Evolutionary conservation across 768 basidiomycete species (phyloP).

Genomic region (Tremella fuciformis): DNA sequence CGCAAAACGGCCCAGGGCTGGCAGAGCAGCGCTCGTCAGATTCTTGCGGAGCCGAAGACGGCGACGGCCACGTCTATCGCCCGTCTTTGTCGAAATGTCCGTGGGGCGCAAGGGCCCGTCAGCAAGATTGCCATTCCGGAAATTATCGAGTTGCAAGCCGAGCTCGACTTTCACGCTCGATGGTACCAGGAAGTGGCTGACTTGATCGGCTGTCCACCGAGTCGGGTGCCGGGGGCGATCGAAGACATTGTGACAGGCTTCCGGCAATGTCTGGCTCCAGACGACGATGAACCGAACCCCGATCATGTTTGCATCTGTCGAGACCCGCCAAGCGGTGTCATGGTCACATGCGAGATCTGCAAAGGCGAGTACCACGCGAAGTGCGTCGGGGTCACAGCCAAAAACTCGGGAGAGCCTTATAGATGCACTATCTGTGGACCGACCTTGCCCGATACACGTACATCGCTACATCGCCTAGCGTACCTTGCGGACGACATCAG

Average conservation of each 20-base stretch:
- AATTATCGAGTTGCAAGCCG: constrained; percentile 38
- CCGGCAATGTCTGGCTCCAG: constrained; percentile 30
- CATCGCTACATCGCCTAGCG: constrained; percentile 30
- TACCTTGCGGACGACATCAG: constrained; percentile 18
- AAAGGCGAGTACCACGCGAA: constrained; percentile 44
- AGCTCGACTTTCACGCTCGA: constrained; percentile 34
- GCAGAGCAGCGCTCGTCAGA: constrained; percentile 31
- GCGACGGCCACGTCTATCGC: constrained; percentile 23
- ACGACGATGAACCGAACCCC: constrained; percentile 29
- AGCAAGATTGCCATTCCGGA: constrained; percentile 42
- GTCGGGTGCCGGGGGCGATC: constrained; percentile 19
- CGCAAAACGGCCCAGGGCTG: constrained; percentile 51
- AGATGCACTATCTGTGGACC: constrained; percentile 32
- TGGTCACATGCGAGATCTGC: constrained; percentile 44
- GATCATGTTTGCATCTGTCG: constrained; percentile 48
- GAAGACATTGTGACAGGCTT: constrained; percentile 21
- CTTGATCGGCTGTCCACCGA: constrained; percentile 18
- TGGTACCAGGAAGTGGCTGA: constrained; percentile 33
- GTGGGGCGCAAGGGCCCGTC: constrained; percentile 34
- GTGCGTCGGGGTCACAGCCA: constrained; percentile 36
- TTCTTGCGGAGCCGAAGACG: constrained; percentile 21
- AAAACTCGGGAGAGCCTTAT: constrained; percentile 19
- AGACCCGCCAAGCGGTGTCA: constrained; percentile 22
- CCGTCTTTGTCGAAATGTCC: constrained; percentile 38
- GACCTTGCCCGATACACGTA: constrained; percentile 19